Conservation (phyloP, 345 rosid species). For the Rhodomyrtus tomentosa region DNA sequence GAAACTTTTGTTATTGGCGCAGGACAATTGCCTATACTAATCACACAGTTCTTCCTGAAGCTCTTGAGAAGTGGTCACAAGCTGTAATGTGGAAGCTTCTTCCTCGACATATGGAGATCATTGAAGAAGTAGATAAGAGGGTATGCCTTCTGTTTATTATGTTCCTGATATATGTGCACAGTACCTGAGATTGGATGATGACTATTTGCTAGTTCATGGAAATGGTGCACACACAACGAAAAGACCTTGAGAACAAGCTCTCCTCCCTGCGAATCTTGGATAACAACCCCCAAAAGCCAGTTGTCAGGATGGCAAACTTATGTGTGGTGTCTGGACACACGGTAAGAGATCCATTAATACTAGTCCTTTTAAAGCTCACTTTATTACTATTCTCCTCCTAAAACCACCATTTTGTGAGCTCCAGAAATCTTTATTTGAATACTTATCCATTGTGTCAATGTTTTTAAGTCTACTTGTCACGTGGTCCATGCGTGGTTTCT, state of each 20-base stretch:
- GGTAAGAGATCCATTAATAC: constrained; percentile 24
- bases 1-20: constrained; percentile 11
- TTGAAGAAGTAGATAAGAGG: constrained; percentile 85
- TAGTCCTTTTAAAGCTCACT: background rate
- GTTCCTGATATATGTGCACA: constrained; percentile 1
- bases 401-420: background rate
- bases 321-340: constrained; percentile 86
- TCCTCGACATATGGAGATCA: constrained; percentile 99
- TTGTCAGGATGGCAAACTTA: constrained; percentile 95
- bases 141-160: constrained; percentile 19
- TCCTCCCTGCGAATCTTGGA: constrained; percentile 71
- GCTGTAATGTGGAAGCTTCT: constrained; percentile 90
- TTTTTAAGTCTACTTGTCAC: background rate
- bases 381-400: background rate
- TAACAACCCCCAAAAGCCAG: constrained; percentile 76
- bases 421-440: background rate
- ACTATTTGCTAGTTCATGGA: constrained; percentile 43
- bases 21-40: constrained; percentile 95
- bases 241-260: constrained; percentile 78
- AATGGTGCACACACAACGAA: constrained; percentile 32
- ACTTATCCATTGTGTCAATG: background rate
- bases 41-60: constrained; percentile 99
- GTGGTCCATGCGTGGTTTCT: background rate
- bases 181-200: background rate
- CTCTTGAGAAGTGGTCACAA: constrained; percentile 96